A percentile compares a stretch with the other conserved stretches of the same genome.
phyloP scores from a whole-genome alignment of 495 filamentous ascomycete genomes.

The Penicillium verhagenii region DNA sequence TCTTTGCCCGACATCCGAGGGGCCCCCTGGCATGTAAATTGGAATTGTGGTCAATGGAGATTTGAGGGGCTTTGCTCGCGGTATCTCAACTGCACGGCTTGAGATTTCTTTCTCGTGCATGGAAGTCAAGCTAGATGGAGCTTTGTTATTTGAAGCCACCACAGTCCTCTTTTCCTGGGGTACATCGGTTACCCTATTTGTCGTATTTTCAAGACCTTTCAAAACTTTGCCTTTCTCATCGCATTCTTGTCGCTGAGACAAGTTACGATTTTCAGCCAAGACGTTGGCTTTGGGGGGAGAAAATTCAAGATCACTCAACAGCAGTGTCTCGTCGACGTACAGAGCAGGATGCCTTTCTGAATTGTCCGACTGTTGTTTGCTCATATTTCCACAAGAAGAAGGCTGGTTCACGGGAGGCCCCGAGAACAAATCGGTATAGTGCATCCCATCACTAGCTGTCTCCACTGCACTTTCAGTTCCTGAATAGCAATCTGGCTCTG shows the following conservation, averaged over 20 bases:
- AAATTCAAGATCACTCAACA: background rate
- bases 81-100: background rate
- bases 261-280: constrained; percentile 28
- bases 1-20: background rate
- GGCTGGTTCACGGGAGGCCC: background rate
- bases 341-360: constrained; percentile 12
- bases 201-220: background rate
- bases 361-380: background rate
- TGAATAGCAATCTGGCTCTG: constrained; percentile 4
- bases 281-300: constrained; percentile 1
- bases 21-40: constrained; percentile 16
- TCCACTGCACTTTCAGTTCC: background rate
- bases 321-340: constrained; percentile 21
- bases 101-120: background rate
- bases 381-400: background rate
- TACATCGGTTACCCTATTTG: background rate
- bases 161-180: background rate
- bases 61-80: background rate
- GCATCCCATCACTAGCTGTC: background rate
- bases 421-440: background rate
- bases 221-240: constrained; percentile 2
- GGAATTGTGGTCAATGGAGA: constrained; percentile 31
- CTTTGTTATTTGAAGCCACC: background rate
- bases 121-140: background rate
- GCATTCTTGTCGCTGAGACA: constrained; percentile 16